These are phyloP conservation scores for Lonicera japonica DNA, from an alignment of 129 eudicot genomes.

Conservation along the genomic window DNA sequence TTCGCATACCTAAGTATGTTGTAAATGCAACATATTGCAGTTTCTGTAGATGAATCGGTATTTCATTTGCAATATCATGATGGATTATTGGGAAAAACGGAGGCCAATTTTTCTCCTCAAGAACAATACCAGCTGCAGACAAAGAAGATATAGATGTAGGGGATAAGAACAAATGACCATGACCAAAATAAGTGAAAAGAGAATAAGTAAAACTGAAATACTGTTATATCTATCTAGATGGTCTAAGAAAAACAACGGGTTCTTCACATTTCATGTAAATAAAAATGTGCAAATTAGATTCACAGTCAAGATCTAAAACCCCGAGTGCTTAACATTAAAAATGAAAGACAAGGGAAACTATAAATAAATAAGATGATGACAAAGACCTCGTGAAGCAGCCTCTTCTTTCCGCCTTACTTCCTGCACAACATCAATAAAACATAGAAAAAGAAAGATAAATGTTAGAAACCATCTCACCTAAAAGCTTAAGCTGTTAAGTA, in stretches of 20 bases:
- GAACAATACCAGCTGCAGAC: slow-evolving; percentile 92
- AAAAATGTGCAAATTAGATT: neutral
- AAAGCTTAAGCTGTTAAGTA: no score
- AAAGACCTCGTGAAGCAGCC: slow-evolving; percentile 54
- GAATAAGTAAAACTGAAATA: no score
- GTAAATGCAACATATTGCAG: slow-evolving; percentile 88
- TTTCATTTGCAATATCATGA: slow-evolving; percentile 92
- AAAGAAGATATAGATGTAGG: neutral
- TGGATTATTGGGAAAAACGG: slow-evolving; percentile 95
- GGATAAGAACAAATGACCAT: neutral
- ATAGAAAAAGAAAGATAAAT: no score
- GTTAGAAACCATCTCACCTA: no score
- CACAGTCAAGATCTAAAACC: neutral
- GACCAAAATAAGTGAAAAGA: no score
- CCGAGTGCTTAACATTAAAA: neutral
- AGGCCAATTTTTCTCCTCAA: slow-evolving; percentile 98
- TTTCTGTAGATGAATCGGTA: slow-evolving; percentile 91
- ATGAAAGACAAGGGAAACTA: neutral
- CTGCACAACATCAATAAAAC: slow-evolving; percentile 9
- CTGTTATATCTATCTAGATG: no score
- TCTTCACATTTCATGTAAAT: neutral
- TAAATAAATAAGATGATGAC: neutral
- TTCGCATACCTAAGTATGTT: slow-evolving; percentile 70
- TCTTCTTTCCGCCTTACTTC: slow-evolving; percentile 43
- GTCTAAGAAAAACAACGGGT: no score